phyloP scores from a whole-genome alignment of 2,329 filamentous ascomycete species.

The Dryadomyces sulphureus region DNA sequence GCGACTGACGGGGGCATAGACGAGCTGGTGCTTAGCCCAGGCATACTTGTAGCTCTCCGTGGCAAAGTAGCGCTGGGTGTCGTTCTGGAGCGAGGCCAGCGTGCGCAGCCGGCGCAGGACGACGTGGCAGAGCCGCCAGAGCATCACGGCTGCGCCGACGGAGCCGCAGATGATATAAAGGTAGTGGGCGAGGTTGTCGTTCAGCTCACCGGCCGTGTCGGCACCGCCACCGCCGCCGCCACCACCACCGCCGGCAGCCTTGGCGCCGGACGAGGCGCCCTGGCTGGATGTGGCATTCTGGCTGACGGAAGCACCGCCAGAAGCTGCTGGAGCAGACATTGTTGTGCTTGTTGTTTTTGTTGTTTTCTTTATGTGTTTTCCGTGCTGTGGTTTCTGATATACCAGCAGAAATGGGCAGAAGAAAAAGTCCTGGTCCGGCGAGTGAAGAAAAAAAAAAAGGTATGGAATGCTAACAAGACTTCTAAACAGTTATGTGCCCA shows the following conservation, averaged over 20 bases:
- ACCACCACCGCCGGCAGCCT: neutral
- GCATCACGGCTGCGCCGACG: conserved; percentile 45
- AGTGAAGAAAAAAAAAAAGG: neutral
- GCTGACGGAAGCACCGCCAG: too few species aligned
- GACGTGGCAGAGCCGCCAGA: conserved; percentile 50
- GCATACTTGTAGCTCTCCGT: conserved; percentile 35
- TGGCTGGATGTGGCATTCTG: too few species aligned
- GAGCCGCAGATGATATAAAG: conserved; percentile 49
- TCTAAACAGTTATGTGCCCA: neutral
- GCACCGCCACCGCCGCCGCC: conserved; percentile 2
- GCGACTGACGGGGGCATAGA: conserved; percentile 56
- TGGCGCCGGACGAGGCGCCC: too few species aligned
- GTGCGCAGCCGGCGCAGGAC: conserved; percentile 55
- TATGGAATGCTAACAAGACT: neutral
- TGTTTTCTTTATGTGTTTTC: neutral
- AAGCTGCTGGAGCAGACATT: neutral
- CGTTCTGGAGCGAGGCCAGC: conserved; percentile 62
- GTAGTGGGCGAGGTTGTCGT: conserved; percentile 44
- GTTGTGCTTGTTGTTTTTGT: neutral
- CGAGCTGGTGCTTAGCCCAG: conserved; percentile 51
- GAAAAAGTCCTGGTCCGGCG: neutral
- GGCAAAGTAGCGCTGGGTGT: conserved; percentile 67
- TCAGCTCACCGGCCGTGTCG: conserved; percentile 23
- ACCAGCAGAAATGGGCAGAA: conserved; percentile 1
- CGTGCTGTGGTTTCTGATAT: neutral